phyloP scores from a whole-genome alignment of 768 basidiomycete species.

The Cyathus striatus region DNA sequence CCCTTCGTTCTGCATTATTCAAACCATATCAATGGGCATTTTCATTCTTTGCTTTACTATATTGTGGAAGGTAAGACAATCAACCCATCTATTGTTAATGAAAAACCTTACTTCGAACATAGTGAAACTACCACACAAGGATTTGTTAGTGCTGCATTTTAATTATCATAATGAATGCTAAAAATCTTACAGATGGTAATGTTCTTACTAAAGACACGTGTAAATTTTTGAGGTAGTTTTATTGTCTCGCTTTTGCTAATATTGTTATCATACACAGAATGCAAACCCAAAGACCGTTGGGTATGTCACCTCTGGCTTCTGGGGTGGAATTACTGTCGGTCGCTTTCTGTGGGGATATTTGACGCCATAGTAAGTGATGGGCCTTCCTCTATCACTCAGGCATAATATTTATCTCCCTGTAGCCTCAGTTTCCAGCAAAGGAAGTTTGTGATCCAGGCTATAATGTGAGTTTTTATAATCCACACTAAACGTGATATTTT shows the following conservation, averaged over 20 bases:
- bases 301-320: constrained; percentile 55
- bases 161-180: too few relatives aligned
- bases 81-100: constrained; percentile 5
- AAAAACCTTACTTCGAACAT: not conserved
- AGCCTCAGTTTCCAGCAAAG: constrained; percentile 39
- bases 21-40: constrained; percentile 45
- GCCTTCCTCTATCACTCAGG: too few relatives aligned
- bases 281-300: constrained; percentile 49
- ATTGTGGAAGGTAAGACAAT: constrained; percentile 41
- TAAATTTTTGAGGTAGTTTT: constrained; percentile 19
- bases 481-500: constrained; percentile 1
- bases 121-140: constrained; percentile 51
- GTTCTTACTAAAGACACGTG: constrained; percentile 41
- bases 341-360: constrained; percentile 47
- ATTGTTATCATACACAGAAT: constrained; percentile 17
- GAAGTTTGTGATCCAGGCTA: constrained; percentile 36
- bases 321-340: constrained; percentile 47
- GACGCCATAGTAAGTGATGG: too few relatives aligned
- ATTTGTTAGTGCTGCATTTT: too few relatives aligned
- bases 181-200: constrained; percentile 39
- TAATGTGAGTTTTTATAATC: constrained; percentile 29
- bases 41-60: constrained; percentile 35
- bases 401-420: not conserved
- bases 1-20: constrained; percentile 30
- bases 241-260: not conserved